Evolutionary conservation across 345 rosid species (phyloP).

Genomic region (Stellera chamaejasme): DNA sequence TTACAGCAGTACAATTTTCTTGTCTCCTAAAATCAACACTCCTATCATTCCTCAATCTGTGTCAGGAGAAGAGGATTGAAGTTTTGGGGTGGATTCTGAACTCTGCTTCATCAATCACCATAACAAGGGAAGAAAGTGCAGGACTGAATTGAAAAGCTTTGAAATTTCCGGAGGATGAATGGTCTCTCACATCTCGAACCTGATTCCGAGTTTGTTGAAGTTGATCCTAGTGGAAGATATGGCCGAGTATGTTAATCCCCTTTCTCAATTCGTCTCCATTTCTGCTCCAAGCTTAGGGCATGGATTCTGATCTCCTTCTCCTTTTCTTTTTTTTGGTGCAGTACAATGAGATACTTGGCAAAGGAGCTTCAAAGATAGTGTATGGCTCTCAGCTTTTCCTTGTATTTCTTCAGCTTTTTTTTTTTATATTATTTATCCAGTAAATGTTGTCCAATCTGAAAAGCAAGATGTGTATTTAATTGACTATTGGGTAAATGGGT

Average conservation of each 20-base stretch:
- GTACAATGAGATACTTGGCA: constrained; percentile 91
- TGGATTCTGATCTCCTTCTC: constrained; percentile 5
- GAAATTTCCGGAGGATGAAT: constrained; percentile 40
- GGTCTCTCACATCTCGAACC: constrained; percentile 38
- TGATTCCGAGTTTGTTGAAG: constrained; percentile 82
- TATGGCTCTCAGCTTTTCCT: constrained; percentile 29
- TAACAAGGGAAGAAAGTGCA: constrained; percentile 1
- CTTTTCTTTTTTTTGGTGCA: constrained; percentile 25
- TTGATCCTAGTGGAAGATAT: constrained; percentile 98
- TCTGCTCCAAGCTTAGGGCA: constrained; percentile 10
- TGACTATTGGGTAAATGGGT: constrained; percentile 15
- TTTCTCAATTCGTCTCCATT: constrained; percentile 4
- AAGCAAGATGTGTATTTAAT: constrained; percentile 9
- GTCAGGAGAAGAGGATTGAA: constrained; percentile 2
- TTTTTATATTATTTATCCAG: constrained; percentile 9
- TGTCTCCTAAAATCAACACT: not conserved
- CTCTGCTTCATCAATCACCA: not conserved
- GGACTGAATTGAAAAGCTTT: not conserved
- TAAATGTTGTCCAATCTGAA: constrained; percentile 1
- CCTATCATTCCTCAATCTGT: constrained; percentile 3
- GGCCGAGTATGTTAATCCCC: constrained; percentile 51
- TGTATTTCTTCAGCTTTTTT: constrained; percentile 10
- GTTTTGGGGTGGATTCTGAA: constrained; percentile 3
- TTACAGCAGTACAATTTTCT: constrained; percentile 1
- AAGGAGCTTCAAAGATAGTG: constrained; percentile 99